Percentiles rank a stretch among this genome's conserved stretches.
Conservation (phyloP, 2,329 filamentous ascomycete genomes). For the Leptosphaerulina australis region DNA sequence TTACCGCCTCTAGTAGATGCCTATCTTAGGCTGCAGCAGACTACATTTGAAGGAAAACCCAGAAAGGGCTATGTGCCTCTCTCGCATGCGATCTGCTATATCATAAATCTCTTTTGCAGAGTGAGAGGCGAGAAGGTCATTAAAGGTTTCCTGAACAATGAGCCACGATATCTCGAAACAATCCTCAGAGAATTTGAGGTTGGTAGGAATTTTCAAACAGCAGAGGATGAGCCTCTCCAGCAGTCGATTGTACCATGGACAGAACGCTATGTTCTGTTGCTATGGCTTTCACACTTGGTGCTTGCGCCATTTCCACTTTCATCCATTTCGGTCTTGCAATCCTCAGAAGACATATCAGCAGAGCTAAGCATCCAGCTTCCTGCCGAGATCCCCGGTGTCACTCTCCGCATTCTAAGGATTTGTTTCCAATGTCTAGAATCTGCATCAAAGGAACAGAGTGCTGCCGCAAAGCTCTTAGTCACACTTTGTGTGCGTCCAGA, state of each 20-base stretch:
- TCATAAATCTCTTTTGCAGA: slow-evolving; percentile 93
- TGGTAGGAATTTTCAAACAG: slow-evolving; percentile 44
- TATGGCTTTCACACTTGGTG: slow-evolving; percentile 70
- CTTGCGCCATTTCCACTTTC: slow-evolving; percentile 85
- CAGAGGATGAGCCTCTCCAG: slow-evolving; percentile 22
- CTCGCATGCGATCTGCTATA: slow-evolving; percentile 69
- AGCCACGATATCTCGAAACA: slow-evolving; percentile 81
- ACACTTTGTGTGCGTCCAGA: slow-evolving; percentile 82
- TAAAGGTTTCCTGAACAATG: slow-evolving; percentile 86
- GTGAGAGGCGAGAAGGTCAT: slow-evolving; percentile 93
- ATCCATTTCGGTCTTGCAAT: slow-evolving; percentile 71
- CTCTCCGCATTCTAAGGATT: slow-evolving; percentile 71
- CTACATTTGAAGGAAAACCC: slow-evolving; percentile 27
- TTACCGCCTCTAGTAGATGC: slow-evolving; percentile 76
- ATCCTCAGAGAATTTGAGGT: slow-evolving; percentile 77
- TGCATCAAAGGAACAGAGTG: slow-evolving; percentile 86
- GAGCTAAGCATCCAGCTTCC: slow-evolving; percentile 61
- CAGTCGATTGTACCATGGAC: slow-evolving; percentile 66
- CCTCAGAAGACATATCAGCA: slow-evolving; percentile 38
- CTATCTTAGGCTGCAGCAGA: slow-evolving; percentile 70
- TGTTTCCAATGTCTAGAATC: slow-evolving; percentile 73
- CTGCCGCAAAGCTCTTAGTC: slow-evolving; percentile 82
- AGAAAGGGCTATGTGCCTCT: slow-evolving; percentile 38
- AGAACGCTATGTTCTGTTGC: slow-evolving; percentile 81
- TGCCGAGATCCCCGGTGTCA: slow-evolving; percentile 68